phyloP scores from a whole-genome alignment of 108 stramenopile species.

The Phaeodactylum tricornutum region DNA sequence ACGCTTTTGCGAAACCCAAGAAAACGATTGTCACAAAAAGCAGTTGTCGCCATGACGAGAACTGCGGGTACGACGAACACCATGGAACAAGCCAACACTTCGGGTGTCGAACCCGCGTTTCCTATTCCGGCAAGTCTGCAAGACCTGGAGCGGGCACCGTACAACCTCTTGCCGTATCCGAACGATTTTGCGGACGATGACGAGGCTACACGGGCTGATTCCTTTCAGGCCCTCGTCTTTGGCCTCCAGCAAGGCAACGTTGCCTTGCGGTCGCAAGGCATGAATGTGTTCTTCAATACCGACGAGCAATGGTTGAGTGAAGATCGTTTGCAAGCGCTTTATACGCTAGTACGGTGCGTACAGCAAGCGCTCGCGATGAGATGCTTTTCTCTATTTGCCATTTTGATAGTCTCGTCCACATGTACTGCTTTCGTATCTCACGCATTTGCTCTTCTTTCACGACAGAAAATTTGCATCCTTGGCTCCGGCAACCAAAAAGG shows the following conservation, averaged over 20 bases:
- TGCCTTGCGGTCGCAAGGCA: constrained; percentile 27
- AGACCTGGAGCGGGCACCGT: constrained; percentile 70
- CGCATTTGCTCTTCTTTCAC: too few relatives aligned
- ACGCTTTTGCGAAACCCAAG: too few relatives aligned
- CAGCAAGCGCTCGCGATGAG: too few relatives aligned
- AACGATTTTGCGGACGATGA: constrained; percentile 78
- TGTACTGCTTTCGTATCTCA: too few relatives aligned
- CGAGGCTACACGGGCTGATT: constrained; percentile 68
- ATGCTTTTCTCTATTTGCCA: too few relatives aligned
- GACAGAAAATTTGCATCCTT: constrained; percentile 66
- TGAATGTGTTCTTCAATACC: constrained; percentile 9
- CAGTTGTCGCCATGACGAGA: too few relatives aligned
- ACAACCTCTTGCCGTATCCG: constrained; percentile 85
- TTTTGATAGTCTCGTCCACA: too few relatives aligned
- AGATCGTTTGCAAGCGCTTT: constrained; percentile 63
- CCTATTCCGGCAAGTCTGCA: constrained; percentile 74
- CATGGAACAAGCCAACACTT: too few relatives aligned
- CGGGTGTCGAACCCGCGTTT: too few relatives aligned
- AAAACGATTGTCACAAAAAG: too few relatives aligned
- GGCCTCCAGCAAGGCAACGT: constrained; percentile 56
- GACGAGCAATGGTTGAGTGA: constrained; percentile 54
- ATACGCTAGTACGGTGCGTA: constrained; percentile 70
- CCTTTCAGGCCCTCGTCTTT: constrained; percentile 51
- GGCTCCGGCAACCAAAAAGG: constrained; percentile 37
- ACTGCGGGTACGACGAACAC: too few relatives aligned